Evolutionary conservation across 345 rosid genomes (phyloP), one percentile per base, ranked within the genome.

Genomic region (Geranium rotundifolium): DNA sequence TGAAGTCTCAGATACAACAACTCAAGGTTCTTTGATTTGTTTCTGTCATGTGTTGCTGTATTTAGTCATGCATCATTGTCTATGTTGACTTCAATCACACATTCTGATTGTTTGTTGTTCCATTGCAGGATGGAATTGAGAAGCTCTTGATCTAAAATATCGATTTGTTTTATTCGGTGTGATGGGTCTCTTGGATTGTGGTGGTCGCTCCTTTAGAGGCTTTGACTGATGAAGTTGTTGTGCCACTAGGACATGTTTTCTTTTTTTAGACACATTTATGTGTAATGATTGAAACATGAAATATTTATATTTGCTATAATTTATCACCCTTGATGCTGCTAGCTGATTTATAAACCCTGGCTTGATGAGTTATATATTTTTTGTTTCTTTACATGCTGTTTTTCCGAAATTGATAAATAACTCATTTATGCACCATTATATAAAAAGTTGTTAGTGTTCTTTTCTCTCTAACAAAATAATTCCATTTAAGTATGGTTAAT

Each of bases 121-220:
- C 17, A 67, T 60, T 80, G 83, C 82, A 91, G 96, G 95, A 88
- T 81, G 97, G 97, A 23, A 90, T 93, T 46, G 99, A 93, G 76
- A 93, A 90, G 84, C 91, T 93, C 29, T 76, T 89, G 68, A 89
- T 92, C 76, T 89, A 74, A 72, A 63, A 60, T 30, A 31, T 19
- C 19, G 73, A 66, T 37, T 66, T 61, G 64, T 15, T 61, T 61
- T 67, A 46, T 46, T 87, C 85, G 91, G 97, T 82, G 86, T 89
- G 97, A 93, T 84, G 95, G 87, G 95, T 88, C 91, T 83, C 88
- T 76, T 49, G 54, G 77, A 75, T 55, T 30, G 52, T 46, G 52
- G 52, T 46, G 60, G 73, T 64, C 54, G 69, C 73, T 71, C 75
- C 71, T 71, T 65, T 63, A 17, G 76, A 74, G 88, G 85, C 88